phyloP scores from a whole-genome alignment of 1,284 basidiomycete genomes.

The Ustilago bromivora region DNA sequence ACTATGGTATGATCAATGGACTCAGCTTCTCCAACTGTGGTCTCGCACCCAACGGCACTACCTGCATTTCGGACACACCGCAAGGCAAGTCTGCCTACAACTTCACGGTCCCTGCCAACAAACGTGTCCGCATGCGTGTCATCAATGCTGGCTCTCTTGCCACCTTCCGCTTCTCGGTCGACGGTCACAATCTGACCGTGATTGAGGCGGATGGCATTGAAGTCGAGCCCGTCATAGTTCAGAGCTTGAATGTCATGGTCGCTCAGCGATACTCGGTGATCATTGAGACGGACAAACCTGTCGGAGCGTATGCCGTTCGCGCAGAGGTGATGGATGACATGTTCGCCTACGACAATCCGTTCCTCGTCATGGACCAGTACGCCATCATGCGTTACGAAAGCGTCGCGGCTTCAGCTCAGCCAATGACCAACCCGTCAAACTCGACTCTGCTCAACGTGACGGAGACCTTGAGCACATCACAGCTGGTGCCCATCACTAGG shows the following conservation, averaged over 20 bases:
- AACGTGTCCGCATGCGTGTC: conserved; percentile 74
- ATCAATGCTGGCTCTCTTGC: conserved; percentile 67
- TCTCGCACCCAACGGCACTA: conserved; percentile 56
- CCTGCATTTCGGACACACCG: conserved; percentile 40
- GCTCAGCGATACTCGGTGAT: conserved; percentile 74
- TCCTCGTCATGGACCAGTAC: conserved; percentile 69
- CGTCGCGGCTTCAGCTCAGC: conserved; percentile 52
- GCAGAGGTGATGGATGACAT: conserved; percentile 71
- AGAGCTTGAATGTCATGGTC: conserved; percentile 71
- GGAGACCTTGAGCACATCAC: conserved; percentile 30
- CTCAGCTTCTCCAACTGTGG: conserved; percentile 62
- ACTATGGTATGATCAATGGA: conserved; percentile 74
- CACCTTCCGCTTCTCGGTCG: conserved; percentile 70
- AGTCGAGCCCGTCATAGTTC: conserved; percentile 70
- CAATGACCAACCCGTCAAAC: conserved; percentile 22
- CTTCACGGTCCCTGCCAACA: conserved; percentile 60
- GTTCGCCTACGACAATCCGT: conserved; percentile 67
- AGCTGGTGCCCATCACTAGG: conserved; percentile 30
- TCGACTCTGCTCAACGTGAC: conserved; percentile 31
- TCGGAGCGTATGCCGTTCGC: conserved; percentile 60
- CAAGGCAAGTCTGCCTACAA: conserved; percentile 39
- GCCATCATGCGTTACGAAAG: conserved; percentile 70
- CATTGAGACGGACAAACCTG: conserved; percentile 58
- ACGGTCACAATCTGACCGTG: conserved; percentile 72
- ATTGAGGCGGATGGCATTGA: conserved; percentile 73